Conservation (phyloP, 1,139 yeast genomes). For the Protomyces macrosporus region DNA sequence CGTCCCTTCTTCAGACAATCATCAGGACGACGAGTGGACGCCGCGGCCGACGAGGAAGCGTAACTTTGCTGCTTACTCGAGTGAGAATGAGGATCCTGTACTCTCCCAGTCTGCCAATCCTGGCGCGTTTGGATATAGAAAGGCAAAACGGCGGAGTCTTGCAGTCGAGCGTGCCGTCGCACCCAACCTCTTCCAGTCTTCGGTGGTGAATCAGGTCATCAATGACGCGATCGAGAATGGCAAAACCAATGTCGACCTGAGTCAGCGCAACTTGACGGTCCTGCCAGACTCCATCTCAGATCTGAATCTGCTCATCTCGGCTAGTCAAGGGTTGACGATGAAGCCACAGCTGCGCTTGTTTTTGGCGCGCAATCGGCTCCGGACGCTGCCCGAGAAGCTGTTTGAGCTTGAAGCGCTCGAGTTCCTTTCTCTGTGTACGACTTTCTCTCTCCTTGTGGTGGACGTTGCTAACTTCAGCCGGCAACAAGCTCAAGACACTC, state of each 20-base stretch:
- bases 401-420: conserved; percentile 8
- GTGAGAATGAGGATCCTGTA: conserved; percentile 3
- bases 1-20: not conserved
- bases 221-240: conserved; percentile 19
- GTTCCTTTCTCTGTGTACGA: conserved; percentile 6
- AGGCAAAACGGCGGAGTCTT: not conserved
- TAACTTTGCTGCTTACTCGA: conserved; percentile 18
- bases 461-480: not conserved
- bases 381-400: conserved; percentile 6
- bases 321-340: conserved; percentile 9
- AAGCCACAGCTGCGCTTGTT: conserved; percentile 9
- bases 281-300: conserved; percentile 17
- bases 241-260: conserved; percentile 8
- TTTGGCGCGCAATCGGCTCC: conserved; percentile 6
- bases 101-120: conserved; percentile 16
- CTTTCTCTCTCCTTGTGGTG: not conserved
- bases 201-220: conserved; percentile 4
- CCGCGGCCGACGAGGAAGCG: conserved; percentile 2
- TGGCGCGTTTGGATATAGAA: not conserved
- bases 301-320: conserved; percentile 8
- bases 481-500: conserved; percentile 12
- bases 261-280: conserved; percentile 10
- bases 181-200: conserved; percentile 5
- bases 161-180: not conserved
- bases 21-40: not conserved